Conservation (phyloP, 257 asterid species). For the Solanum pennellii region DNA sequence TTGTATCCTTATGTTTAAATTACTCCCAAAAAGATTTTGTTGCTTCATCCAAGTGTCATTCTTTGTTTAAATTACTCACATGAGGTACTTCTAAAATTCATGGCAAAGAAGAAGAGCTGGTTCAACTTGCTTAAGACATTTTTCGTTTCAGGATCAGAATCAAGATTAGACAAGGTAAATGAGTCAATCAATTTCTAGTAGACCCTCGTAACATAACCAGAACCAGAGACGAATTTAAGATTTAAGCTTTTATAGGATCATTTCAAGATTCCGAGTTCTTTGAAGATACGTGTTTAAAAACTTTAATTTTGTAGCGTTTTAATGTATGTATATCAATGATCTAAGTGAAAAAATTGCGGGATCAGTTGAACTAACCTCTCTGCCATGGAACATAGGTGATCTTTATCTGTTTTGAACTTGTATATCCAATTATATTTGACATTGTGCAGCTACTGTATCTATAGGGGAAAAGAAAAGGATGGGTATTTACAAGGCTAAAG, state of each 20-base stretch:
- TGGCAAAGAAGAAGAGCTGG: constrained; percentile 78
- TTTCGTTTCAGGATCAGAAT: constrained; percentile 45
- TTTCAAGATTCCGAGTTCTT: neutral
- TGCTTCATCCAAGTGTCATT: neutral
- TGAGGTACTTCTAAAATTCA: constrained; percentile 6
- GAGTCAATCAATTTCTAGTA: neutral
- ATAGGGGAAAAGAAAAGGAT: constrained; percentile 50
- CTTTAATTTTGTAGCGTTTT: neutral
- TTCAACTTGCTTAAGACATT: constrained; percentile 45
- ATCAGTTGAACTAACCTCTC: neutral
- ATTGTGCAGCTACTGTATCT: neutral
- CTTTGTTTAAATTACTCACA: neutral
- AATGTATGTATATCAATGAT: neutral
- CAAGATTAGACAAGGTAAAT: constrained; percentile 57
- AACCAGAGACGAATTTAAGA: neutral
- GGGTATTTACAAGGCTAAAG: constrained; percentile 45
- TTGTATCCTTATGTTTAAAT: neutral
- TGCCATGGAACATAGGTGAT: neutral
- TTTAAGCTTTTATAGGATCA: neutral
- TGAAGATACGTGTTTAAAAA: neutral
- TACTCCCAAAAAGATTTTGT: neutral
- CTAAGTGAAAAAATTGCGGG: neutral
- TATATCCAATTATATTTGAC: neutral
- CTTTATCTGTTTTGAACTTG: neutral
- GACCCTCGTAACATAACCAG: neutral